Evolutionary conservation across 192 early-diverging fungal species (phyloP), one percentile per base, ranked within the genome.

Genomic region (Backusella australiensis): DNA sequence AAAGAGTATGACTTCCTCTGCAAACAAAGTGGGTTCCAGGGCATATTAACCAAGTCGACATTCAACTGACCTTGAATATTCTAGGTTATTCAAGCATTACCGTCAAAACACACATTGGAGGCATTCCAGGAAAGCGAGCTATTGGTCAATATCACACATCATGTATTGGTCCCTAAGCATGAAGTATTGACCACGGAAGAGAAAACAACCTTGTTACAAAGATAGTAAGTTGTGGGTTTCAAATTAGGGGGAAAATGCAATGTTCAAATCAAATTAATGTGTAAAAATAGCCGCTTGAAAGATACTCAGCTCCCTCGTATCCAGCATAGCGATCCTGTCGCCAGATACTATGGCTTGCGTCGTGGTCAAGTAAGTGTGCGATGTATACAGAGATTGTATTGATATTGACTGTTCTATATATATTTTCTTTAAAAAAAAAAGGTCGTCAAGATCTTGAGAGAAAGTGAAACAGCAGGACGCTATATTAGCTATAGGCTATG

Each of bases 401-500:
- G 17, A 21, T 36, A 49, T 21, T 5, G 6, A 46, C 2, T 26
- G 26, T 63, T 26, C 26, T 49, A 70, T 49, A 70, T 34, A 21
- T 36, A 19, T 17, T 44, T 44, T 44, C 1, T 38, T 9, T n/a
- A n/a, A n/a, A 38, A 44, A 44, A 44, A 44, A 44, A 86, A 93
- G 83, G 93, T 99, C 14, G 96, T 98, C 35, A 95, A 95, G 84
- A 99, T 99, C 67, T 95, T 96, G 77, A 85, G 98, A 69, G 91
- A 95, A 29, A 93, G 91, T 78, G 98, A 99, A 85, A 99, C 98
- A 19, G 96, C 96, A 70, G 98, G 98, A 71, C 94, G 96, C 65
- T 98, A 99, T 76, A 91, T 98, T 66, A 98, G 96, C 75, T 99
- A 99, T 85, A 91, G 98, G 35, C 87, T 97, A 68, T 98, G 97